Evolutionary conservation across 1,139 yeast species (phyloP), one percentile per base, ranked within the genome.

Genomic region (Nakaseomyces glabratus): DNA sequence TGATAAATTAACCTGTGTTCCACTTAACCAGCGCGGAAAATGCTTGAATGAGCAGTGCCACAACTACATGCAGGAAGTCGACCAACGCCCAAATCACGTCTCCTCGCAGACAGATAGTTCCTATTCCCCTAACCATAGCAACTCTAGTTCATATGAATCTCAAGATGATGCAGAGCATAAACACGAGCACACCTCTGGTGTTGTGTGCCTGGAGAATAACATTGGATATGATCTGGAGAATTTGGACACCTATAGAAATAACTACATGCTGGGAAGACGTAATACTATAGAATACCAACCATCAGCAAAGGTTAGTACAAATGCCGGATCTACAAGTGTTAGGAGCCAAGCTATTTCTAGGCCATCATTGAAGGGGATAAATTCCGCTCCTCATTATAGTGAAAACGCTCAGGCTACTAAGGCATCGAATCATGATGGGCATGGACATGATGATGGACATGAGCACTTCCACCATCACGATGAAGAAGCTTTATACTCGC

Each of bases 191-290:
- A 21, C 8, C 19, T 14, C 31, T n/a, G 49, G 50, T 10, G 34
- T 52, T n/a, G 42, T 47, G 3, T 57, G 61, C 36, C 42, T 55
- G 13, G 61, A 55, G 38, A 55, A 55, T 32, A 47, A 50, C 19
- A 50, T 57, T 20, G 61, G 60, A 13, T 57, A 57, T 31, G 61
- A 57, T 40, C 43, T 56, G 24, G 59, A 57, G 33, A 56, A 56
- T 29, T 35, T 57, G 17, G 47, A 57, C 4, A 34, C 52, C 12
- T 57, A 57, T 33, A 49, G 61, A 29, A 46, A 50, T 19, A 46
- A 54, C 31, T 53, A 48, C 32, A 41, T 46, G 23, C 29, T 16
- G 26, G 24, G 21, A 8, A 31, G 26, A 12, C 15, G 28, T 5
- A 22, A 22, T 9, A 21, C 28, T 22, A 21, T 19, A 9, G 33